phyloP scores from a whole-genome alignment of 495 filamentous ascomycete species.

The Hypoxylon perforatum region DNA sequence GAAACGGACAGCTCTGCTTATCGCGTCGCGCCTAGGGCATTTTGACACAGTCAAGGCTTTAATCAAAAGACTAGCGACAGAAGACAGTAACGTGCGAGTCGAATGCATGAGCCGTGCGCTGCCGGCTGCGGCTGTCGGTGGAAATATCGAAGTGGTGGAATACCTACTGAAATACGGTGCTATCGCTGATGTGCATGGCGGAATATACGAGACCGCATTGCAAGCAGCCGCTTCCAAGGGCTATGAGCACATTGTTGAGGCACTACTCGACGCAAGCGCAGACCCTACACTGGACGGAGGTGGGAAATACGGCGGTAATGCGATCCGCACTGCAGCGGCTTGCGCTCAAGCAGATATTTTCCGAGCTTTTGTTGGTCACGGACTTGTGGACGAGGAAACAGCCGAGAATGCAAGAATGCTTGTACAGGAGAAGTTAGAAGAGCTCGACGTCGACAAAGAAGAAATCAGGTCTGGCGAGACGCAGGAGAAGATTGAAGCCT shows the following conservation, averaged over 20 bases:
- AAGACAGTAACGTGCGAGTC: not conserved
- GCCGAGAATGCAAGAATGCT: not conserved
- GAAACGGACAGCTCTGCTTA: not conserved
- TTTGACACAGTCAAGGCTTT: not conserved
- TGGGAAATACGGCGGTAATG: not conserved
- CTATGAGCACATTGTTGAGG: not conserved
- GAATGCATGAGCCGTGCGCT: not conserved
- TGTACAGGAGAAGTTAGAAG: not conserved
- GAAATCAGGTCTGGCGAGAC: no score
- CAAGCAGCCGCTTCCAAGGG: not conserved
- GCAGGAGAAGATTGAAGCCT: not conserved
- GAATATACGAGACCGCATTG: not conserved
- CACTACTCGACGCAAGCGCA: not conserved
- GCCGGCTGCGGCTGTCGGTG: not conserved
- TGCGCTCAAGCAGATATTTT: not conserved
- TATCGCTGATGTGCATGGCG: not conserved
- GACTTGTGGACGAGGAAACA: not conserved
- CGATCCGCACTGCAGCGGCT: not conserved
- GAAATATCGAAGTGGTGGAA: not conserved
- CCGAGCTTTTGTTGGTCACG: not conserved
- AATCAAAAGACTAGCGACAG: not conserved
- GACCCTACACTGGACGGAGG: not conserved
- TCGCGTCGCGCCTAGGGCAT: not conserved
- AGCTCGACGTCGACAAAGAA: no score
- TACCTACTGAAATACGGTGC: not conserved